Percentiles rank a stretch among this genome's conserved stretches.
Evolutionary conservation across 2,329 filamentous ascomycete species (phyloP).

Genomic region (Stenocarpella maydis): DNA sequence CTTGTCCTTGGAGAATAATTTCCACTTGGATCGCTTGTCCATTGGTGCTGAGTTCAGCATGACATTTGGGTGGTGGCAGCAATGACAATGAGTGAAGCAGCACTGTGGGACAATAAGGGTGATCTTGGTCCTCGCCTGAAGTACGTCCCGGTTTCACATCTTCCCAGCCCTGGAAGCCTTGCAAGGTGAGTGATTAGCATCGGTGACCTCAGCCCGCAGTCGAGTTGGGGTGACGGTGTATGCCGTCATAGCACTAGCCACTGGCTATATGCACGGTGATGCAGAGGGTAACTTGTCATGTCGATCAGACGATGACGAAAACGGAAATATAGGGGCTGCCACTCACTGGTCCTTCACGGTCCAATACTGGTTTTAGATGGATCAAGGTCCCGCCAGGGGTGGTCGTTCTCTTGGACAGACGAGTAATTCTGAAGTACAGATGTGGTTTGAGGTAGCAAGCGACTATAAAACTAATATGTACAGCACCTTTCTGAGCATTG

Average conservation of each 20-base stretch:
- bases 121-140: neutral
- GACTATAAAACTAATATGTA: too few species aligned
- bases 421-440: too few species aligned
- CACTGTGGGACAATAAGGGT: neutral
- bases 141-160: neutral
- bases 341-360: neutral
- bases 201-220: slow-evolving; percentile 8
- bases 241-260: slow-evolving; percentile 26
- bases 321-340: neutral
- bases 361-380: neutral
- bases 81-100: neutral
- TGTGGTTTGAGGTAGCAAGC: too few species aligned
- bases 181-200: neutral
- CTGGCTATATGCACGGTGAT: slow-evolving; percentile 14
- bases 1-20: slow-evolving; percentile 19
- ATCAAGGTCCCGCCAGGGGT: too few species aligned
- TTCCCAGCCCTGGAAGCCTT: slow-evolving; percentile 5
- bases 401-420: too few species aligned
- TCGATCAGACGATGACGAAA: neutral
- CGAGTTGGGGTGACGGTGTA: slow-evolving; percentile 18
- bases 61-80: neutral
- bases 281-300: neutral
- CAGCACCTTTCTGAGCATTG: too few species aligned
- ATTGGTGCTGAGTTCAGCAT: neutral
- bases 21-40: slow-evolving; percentile 25